phyloP scores from a whole-genome alignment of 768 basidiomycete genomes.

The Strobilomyces echinocephalus region DNA sequence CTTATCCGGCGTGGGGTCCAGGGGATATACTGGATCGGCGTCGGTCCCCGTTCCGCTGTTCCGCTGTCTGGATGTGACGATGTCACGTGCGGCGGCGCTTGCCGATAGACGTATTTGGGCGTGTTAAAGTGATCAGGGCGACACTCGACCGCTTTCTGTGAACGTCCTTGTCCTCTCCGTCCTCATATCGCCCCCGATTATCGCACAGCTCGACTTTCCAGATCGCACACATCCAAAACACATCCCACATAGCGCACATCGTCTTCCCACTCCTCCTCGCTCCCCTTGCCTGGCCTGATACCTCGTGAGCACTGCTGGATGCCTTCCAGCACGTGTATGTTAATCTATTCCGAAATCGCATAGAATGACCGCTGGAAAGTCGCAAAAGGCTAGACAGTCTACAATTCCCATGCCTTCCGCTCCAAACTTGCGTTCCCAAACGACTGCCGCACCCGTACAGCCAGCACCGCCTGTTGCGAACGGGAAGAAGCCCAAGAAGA shows the following conservation, averaged over 20 bases:
- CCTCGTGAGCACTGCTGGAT: conserved; percentile 12
- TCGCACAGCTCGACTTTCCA: conserved; percentile 11
- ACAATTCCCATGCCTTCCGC: conserved; percentile 2
- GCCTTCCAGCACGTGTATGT: not conserved
- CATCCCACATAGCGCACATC: not conserved
- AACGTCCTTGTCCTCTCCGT: conserved; percentile 12
- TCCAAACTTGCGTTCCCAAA: conserved; percentile 6
- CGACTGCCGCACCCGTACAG: conserved; percentile 7
- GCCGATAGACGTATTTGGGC: conserved; percentile 27
- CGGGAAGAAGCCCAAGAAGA: conserved; percentile 45
- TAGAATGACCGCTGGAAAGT: conserved; percentile 29
- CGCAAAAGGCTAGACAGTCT: conserved; percentile 25
- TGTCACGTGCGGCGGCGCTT: conserved; percentile 31
- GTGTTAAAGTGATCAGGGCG: conserved; percentile 31
- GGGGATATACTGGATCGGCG: not conserved
- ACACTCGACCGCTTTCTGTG: conserved; percentile 14
- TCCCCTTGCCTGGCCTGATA: conserved; percentile 2
- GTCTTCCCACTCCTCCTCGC: not conserved
- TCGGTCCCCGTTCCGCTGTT: conserved; percentile 14
- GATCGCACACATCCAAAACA: conserved; percentile 12
- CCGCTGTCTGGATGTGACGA: conserved; percentile 12
- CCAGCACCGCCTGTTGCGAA: conserved; percentile 5
- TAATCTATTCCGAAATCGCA: conserved; percentile 16
- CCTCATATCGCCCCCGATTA: conserved; percentile 20
- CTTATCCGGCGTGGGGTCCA: no score